These are phyloP conservation scores for Russula earlei DNA, from an alignment of 768 basidiomycete genomes.

Conservation along the genomic window DNA sequence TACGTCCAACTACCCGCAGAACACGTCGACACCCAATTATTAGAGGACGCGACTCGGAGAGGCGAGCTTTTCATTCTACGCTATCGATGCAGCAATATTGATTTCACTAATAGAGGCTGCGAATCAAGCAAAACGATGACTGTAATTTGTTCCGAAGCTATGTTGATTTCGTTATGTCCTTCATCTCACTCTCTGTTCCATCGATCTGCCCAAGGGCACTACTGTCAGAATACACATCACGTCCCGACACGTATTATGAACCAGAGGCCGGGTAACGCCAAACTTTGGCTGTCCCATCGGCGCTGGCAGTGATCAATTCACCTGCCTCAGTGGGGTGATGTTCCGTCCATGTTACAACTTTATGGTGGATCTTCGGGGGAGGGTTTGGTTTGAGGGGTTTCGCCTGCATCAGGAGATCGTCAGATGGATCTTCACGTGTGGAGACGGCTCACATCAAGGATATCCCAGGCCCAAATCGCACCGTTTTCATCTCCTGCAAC, in stretches of 20 bases:
- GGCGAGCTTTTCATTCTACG: conserved; percentile 39
- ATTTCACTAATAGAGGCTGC: conserved; percentile 7
- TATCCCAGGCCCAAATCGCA: conserved; percentile 84
- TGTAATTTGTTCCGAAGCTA: background rate
- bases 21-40: conserved; percentile 87
- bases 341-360: conserved; percentile 87
- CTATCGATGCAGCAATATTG: background rate
- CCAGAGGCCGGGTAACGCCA: conserved; percentile 48
- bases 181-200: background rate
- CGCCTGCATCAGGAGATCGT: conserved; percentile 38
- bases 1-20: conserved; percentile 92
- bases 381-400: conserved; percentile 60
- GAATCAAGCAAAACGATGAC: conserved; percentile 12
- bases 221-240: background rate
- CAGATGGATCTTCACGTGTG: background rate
- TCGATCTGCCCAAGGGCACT: background rate
- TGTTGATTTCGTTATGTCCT: background rate
- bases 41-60: conserved; percentile 95
- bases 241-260: background rate
- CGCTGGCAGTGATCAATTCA: conserved; percentile 84
- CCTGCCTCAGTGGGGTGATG: conserved; percentile 73
- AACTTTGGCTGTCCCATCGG: conserved; percentile 86
- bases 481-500: conserved; percentile 89
- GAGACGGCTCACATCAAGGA: conserved; percentile 62
- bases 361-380: conserved; percentile 70